Evolutionary conservation across 108 stramenopile species (phyloP).

Genomic region (Cyclotella atomus): DNA sequence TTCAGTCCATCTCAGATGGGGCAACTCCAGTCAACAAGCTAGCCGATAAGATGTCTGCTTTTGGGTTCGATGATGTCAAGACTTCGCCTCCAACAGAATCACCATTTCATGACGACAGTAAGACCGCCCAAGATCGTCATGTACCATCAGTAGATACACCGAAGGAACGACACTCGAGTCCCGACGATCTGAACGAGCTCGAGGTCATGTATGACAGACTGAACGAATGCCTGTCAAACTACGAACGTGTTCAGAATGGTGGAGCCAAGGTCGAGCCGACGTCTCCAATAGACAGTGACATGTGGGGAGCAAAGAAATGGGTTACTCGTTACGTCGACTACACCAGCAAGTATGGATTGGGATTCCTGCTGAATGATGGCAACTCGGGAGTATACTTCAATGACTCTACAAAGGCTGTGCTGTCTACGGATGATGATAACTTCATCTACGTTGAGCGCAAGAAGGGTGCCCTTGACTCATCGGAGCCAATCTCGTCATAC

Average conservation of each 20-base stretch:
- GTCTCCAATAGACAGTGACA: constrained; percentile 31
- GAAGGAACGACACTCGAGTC: background rate
- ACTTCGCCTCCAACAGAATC: constrained; percentile 4
- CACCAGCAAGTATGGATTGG: constrained; percentile 97
- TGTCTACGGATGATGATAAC: constrained; percentile 77
- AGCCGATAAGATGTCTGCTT: constrained; percentile 25
- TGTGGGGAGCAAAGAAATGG: constrained; percentile 80
- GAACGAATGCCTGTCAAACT: constrained; percentile 40
- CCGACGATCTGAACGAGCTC: constrained; percentile 50
- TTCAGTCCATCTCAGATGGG: background rate
- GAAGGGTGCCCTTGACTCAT: constrained; percentile 29
- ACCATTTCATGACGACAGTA: background rate
- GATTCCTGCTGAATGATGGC: constrained; percentile 94
- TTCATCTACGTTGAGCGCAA: constrained; percentile 94
- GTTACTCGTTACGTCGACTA: constrained; percentile 98
- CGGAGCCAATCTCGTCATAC: constrained; percentile 62
- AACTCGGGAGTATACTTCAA: constrained; percentile 98
- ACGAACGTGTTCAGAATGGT: constrained; percentile 42
- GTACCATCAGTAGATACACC: constrained; percentile 9
- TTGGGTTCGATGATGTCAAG: constrained; percentile 29
- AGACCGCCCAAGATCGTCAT: background rate
- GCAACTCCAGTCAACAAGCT: constrained; percentile 18
- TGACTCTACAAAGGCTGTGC: constrained; percentile 94
- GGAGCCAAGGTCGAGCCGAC: constrained; percentile 49
- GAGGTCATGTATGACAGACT: constrained; percentile 59